Percentiles rank a stretch among this genome's conserved stretches.
Conservation (phyloP, 306 rosid genomes). For the Casuarina equisetifolia region DNA sequence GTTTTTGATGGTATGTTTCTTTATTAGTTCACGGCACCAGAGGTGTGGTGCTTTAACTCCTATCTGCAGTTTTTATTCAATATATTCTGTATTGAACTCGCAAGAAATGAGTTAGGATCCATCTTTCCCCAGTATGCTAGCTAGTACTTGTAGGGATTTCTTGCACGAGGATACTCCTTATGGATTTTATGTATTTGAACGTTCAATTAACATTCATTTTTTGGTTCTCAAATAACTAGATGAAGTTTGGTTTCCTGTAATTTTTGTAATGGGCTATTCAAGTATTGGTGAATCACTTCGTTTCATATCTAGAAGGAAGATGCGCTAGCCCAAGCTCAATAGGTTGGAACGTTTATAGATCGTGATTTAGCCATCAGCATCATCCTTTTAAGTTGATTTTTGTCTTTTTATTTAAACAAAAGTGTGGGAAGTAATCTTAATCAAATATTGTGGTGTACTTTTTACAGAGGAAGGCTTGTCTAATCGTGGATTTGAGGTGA, state of each 20-base stretch:
- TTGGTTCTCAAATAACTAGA: background rate
- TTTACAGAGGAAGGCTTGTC: constrained; percentile 83
- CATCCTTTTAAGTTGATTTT: background rate
- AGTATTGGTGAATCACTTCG: background rate
- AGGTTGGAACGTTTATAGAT: background rate
- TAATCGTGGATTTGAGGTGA: constrained; percentile 88
- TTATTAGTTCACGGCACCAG: background rate
- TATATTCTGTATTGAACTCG: background rate
- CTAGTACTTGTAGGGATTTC: background rate
- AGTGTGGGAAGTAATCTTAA: constrained; percentile 20
- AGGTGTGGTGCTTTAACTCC: background rate
- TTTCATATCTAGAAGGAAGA: background rate
- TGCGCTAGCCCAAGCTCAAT: background rate
- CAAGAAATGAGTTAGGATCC: background rate
- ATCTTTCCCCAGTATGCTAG: background rate
- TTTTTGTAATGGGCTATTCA: background rate
- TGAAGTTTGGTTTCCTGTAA: background rate
- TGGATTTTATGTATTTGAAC: background rate
- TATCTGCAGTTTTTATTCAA: background rate
- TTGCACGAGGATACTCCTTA: background rate
- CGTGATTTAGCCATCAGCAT: background rate
- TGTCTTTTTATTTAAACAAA: constrained; percentile 2
- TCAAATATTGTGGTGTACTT: constrained; percentile 15
- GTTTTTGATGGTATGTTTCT: background rate
- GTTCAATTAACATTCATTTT: background rate